A percentile compares a stretch with the other conserved stretches of the same genome.
Evolutionary conservation across 139 green algal genomes (phyloP).

Genomic region (Volvox africanus): DNA sequence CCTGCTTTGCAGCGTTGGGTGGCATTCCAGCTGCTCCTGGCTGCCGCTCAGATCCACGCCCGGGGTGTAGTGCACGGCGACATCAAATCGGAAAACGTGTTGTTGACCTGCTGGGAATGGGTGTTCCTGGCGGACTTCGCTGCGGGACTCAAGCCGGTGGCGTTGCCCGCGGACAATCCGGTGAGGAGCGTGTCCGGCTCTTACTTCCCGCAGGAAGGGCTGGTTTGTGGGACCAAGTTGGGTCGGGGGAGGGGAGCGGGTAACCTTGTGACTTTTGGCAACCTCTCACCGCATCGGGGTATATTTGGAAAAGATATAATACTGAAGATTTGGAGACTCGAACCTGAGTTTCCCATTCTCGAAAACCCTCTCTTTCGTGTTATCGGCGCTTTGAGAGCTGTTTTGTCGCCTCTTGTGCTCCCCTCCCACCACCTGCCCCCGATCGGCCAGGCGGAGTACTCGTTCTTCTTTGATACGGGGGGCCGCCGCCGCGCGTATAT

Average conservation of each 20-base stretch:
- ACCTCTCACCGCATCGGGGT: too few relatives aligned
- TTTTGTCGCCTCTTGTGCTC: too few relatives aligned
- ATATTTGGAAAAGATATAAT: too few relatives aligned
- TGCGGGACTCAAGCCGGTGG: constrained; percentile 89
- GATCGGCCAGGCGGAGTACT: constrained; percentile 89
- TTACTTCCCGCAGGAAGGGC: too few relatives aligned
- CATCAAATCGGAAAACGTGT: constrained; percentile 95
- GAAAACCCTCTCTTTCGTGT: too few relatives aligned
- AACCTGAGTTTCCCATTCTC: too few relatives aligned
- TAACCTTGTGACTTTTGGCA: too few relatives aligned
- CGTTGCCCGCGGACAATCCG: constrained; percentile 95
- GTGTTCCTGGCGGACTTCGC: constrained; percentile 93
- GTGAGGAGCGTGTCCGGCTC: constrained; percentile 49
- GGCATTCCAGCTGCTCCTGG: constrained; percentile 92
- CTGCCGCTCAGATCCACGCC: constrained; percentile 80
- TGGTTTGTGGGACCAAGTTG: too few relatives aligned
- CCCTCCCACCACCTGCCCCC: too few relatives aligned
- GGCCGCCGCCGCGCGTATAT: constrained; percentile 93
- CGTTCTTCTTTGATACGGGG: constrained; percentile 97
- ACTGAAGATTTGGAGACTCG: too few relatives aligned
- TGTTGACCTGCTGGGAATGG: constrained; percentile 96
- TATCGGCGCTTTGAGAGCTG: too few relatives aligned
- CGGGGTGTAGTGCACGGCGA: constrained; percentile 92
- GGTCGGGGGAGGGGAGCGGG: too few relatives aligned
- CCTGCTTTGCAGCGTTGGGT: constrained; percentile 83